Evolutionary conservation across 257 asterid genomes (phyloP).

Genomic region (Paraleonurus japonicus): DNA sequence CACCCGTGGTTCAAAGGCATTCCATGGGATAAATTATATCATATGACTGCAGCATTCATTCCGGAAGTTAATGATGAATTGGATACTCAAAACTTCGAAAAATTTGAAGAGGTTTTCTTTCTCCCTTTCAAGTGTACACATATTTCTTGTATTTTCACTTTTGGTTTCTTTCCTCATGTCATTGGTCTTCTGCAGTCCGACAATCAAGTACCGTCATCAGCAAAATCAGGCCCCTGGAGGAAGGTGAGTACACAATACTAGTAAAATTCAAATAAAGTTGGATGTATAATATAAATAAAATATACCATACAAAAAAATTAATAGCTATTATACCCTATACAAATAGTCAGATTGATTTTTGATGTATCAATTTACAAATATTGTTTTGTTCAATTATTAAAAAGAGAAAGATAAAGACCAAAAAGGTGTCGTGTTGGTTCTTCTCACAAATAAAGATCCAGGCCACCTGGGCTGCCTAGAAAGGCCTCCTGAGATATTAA

Average conservation of each 20-base stretch:
- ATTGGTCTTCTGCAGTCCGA: conserved; percentile 56
- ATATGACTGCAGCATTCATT: conserved; percentile 90
- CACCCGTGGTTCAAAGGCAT: conserved; percentile 89
- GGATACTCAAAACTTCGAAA: conserved; percentile 97
- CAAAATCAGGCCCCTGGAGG: conserved; percentile 99
- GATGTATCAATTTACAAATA: not conserved
- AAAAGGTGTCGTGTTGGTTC: not conserved
- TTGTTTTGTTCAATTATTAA: not conserved
- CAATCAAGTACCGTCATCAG: conserved; percentile 52
- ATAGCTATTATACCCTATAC: not conserved
- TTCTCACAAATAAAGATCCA: not conserved
- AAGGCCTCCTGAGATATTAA: not conserved
- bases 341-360: not conserved
- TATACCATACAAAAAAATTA: not conserved
- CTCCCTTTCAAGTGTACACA: conserved; percentile 20
- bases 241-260: conserved; percentile 59
- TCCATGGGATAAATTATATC: conserved; percentile 84
- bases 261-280: not conserved
- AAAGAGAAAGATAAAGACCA: not conserved
- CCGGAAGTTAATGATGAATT: conserved; percentile 93
- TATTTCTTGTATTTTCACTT: conserved; percentile 5
- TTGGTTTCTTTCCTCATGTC: conserved; percentile 15
- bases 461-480: not conserved
- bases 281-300: not conserved
- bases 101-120: conserved; percentile 87